Evolutionary conservation across 2,329 filamentous ascomycete genomes (phyloP).

Genomic region (Aspergillus puulaauensis): DNA sequence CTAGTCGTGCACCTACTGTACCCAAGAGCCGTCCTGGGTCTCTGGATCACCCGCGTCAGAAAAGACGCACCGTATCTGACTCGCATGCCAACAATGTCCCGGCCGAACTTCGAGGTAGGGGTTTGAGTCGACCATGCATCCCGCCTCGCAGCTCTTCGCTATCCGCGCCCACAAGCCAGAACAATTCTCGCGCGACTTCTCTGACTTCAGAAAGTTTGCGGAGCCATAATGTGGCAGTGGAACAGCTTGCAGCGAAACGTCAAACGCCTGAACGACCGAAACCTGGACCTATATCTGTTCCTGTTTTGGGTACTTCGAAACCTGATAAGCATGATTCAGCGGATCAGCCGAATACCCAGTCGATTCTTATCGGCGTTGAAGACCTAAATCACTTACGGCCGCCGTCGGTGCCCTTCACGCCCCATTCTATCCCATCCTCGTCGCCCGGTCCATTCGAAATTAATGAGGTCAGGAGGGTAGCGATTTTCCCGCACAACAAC

Average conservation of each 20-base stretch:
- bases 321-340: constrained; percentile 16
- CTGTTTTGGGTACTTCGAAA: constrained; percentile 21
- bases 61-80: constrained; percentile 43
- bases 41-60: constrained; percentile 32
- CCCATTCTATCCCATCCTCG: constrained; percentile 46
- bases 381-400: constrained; percentile 46
- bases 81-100: constrained; percentile 28
- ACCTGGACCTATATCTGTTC: constrained; percentile 16
- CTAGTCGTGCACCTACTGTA: constrained; percentile 36
- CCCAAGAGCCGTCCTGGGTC: constrained; percentile 34
- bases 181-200: constrained; percentile 45
- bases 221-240: constrained; percentile 32
- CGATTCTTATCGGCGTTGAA: constrained; percentile 36
- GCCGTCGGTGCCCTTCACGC: constrained; percentile 50
- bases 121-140: constrained; percentile 31
- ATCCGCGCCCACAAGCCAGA: constrained; percentile 47
- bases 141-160: constrained; percentile 46
- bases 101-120: constrained; percentile 29
- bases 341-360: constrained; percentile 36
- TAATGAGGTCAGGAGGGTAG: constrained; percentile 61
- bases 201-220: constrained; percentile 45
- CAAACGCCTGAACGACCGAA: constrained; percentile 15
- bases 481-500: constrained; percentile 64
- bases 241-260: constrained; percentile 24
- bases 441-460: constrained; percentile 57